Evolutionary conservation across 345 rosid genomes (phyloP), one percentile per base, ranked within the genome.

Genomic region (Trapa incisa): DNA sequence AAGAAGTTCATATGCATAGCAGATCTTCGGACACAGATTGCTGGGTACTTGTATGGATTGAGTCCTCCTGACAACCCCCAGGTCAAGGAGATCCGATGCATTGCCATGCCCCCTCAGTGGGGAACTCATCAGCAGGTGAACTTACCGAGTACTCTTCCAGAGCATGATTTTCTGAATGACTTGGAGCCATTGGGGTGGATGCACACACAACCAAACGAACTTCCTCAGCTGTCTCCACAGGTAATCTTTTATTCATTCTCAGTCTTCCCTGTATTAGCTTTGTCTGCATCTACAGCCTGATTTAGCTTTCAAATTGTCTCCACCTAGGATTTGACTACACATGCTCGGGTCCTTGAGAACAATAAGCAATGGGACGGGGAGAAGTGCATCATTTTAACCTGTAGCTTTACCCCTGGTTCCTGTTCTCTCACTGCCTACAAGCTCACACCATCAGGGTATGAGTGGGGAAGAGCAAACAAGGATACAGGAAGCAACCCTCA

Each of bases 311-410:
- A 22, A 22, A 22, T 22, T 22, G 29, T 22, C 29, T 22, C 29
- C 29, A 22, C 29, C 67, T 74, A 91, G 91, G 97, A 95, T 86
- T 85, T 91, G 12, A 86, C 96, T 3, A 33, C 76, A n/a, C 99
- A 95, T 81, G 87, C 99, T 1, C 88, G 96, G 64, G 56, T 95
- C 65, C 77, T 91, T 48, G 99, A 95, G 84, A 87, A 79, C 86
- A 95, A 85, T 83, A 95, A 91, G 76, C 96, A 95, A 54, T 95
- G 99, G 97, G 97, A 95, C 73, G 96, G 99, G 61, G 99, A 95
- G 79, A 91, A 86, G 82, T 89, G 97, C 73, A 95, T 91, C 42
- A 82, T 95, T 65, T 79, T 95, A 80, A 95, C 99, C 6, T 95
- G 97, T 83, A 95, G 99, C 78, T 95, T 95, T 78, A 91, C 99